Base-by-base conservation (phyloP, 2,329 filamentous ascomycete genomes). In the Neofusicoccum cordaticola region DNA sequence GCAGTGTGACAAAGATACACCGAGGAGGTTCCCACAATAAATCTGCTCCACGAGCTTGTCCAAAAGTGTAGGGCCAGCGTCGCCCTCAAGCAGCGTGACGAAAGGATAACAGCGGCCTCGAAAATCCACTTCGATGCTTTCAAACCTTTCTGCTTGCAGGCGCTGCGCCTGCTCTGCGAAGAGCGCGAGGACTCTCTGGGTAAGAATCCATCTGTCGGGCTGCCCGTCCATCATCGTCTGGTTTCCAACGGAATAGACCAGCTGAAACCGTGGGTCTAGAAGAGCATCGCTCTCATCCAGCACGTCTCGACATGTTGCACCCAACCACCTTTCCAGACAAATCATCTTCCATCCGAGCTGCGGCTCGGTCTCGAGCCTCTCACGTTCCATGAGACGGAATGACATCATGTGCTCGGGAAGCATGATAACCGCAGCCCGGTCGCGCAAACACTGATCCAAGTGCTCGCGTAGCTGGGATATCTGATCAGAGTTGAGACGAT, bases 91-190 rank as follows among this genome's bases (percentile, higher is more conserved):
- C 0, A 51, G 50, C n/a, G 41, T 42, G 15, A 68, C 69, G 1
- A 83, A 69, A 0, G 80, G 69, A 3, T 71, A 78, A 64, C 90
- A 86, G 0, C 87, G 71, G 0, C 84, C 84, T 79, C 88, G 86
- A 0, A 90, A 77, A 67, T 88, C 81, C 53, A 90, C 85, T 0
- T 88, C 90, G 0, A 90, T 72, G 0, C 89, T 71, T 64, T 90
- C 84, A 68, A 90, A 87, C 0, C 88, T 88, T 41, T 89, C 86
- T 0, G 86, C 77, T 0, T 91, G 73, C 0, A 90, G 68, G 0
- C 91, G 75, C 0, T 87, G 87, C 0, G 85, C 80, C 0, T 72
- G 71, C 2, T 22, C 0, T 88, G 62, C 0, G 13, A 60, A 60
- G 0, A 63, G 39, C 35, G 50, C 27, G 5, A 64, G 53, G 2